These are phyloP conservation scores for Claviceps sorghi DNA, from an alignment of 2,329 filamentous ascomycete genomes.

Conservation along the genomic window DNA sequence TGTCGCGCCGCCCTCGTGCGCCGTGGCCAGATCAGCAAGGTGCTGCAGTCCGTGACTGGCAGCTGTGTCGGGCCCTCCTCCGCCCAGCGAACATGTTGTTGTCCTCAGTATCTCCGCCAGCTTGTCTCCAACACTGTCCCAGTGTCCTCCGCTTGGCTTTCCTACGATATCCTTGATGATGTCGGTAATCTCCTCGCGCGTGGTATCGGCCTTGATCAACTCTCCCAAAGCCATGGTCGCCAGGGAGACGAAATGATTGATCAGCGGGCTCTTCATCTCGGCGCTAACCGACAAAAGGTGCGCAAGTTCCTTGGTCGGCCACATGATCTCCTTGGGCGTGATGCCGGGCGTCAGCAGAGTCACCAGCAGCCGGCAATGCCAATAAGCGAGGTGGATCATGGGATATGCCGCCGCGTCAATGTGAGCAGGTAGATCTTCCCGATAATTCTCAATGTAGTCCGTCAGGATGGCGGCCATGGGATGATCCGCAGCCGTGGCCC, in stretches of 20 bases:
- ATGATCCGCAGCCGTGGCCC: constrained; percentile 19
- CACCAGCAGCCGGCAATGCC: constrained; percentile 52
- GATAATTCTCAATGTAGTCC: constrained; percentile 43
- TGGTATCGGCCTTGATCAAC: constrained; percentile 38
- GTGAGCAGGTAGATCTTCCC: constrained; percentile 45
- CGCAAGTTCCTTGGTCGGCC: constrained; percentile 43
- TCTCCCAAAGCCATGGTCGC: constrained; percentile 46
- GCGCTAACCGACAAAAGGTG: constrained; percentile 41
- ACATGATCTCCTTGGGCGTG: constrained; percentile 42
- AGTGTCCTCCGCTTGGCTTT: constrained; percentile 33
- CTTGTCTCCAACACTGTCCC: constrained; percentile 41
- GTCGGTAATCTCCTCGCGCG: constrained; percentile 40
- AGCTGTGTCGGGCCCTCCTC: constrained; percentile 18
- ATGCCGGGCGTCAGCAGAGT: constrained; percentile 44
- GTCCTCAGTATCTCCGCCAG: constrained; percentile 20
- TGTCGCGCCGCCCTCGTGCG: constrained; percentile 20
- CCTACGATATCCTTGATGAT: constrained; percentile 43
- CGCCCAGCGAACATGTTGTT: constrained; percentile 14
- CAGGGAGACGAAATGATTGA: constrained; percentile 51
- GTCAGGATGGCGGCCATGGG: constrained; percentile 20
- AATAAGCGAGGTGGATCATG: constrained; percentile 52
- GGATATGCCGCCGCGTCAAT: constrained; percentile 38
- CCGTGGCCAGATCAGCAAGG: constrained; percentile 42
- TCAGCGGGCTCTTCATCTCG: constrained; percentile 45
- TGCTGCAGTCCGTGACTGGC: constrained; percentile 44